phyloP scores from a whole-genome alignment of 805 yeast genomes.

The Lachancea meyersii region DNA sequence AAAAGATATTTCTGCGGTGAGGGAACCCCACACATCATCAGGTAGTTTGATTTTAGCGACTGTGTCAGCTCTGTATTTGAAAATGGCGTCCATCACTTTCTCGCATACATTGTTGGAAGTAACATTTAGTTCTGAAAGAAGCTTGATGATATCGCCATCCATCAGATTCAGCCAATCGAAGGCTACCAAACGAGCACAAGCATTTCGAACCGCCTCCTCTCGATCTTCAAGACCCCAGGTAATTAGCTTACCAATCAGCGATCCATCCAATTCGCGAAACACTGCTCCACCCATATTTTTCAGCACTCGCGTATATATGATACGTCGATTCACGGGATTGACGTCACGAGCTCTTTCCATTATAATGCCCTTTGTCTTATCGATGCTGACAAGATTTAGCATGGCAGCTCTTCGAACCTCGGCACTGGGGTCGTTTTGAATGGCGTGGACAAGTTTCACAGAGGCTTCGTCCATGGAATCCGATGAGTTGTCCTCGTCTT shows the following conservation, averaged over 20 bases:
- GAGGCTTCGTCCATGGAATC: slow-evolving; percentile 42
- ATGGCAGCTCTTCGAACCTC: slow-evolving; percentile 87
- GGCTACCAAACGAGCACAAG: slow-evolving; percentile 67
- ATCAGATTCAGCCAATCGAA: slow-evolving; percentile 64
- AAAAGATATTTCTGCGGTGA: slow-evolving; percentile 72
- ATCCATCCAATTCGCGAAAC: slow-evolving; percentile 28
- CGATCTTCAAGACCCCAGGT: slow-evolving; percentile 87
- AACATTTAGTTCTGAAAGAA: slow-evolving; percentile 67
- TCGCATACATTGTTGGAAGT: slow-evolving; percentile 63
- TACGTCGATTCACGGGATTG: slow-evolving; percentile 62
- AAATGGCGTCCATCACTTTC: slow-evolving; percentile 56
- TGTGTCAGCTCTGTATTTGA: slow-evolving; percentile 57
- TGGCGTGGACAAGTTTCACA: slow-evolving; percentile 41
- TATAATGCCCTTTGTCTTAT: slow-evolving; percentile 48
- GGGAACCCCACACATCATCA: slow-evolving; percentile 58
- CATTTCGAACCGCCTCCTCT: slow-evolving; percentile 62
- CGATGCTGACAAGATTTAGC: slow-evolving; percentile 55
- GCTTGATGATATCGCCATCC: slow-evolving; percentile 62
- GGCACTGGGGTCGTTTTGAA: slow-evolving; percentile 74
- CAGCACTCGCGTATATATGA: slow-evolving; percentile 62
- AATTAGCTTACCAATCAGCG: slow-evolving; percentile 58
- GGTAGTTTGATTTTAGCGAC: slow-evolving; percentile 53
- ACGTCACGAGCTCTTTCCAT: slow-evolving; percentile 80
- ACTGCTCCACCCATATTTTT: slow-evolving; percentile 62
- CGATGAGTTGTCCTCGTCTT: slow-evolving; percentile 40